Evolutionary conservation across 2,329 filamentous ascomycete species (phyloP).

Genomic region (Fusarium foetens): DNA sequence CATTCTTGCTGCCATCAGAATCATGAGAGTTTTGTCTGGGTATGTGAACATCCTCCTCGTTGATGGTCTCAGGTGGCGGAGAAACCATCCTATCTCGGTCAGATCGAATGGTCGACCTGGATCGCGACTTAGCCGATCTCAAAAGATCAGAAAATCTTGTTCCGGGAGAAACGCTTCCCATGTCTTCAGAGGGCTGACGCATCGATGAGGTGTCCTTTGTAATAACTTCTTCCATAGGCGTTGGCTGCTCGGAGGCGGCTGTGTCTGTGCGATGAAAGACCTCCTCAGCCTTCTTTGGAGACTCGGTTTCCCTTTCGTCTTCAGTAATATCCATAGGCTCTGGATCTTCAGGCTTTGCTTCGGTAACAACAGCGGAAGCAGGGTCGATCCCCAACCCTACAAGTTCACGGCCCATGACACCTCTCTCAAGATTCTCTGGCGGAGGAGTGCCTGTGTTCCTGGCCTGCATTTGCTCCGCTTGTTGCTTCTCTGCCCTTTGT

Average conservation of each 20-base stretch:
- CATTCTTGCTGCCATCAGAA: constrained; percentile 61
- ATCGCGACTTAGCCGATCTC: constrained; percentile 59
- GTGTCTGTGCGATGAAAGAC: constrained; percentile 48
- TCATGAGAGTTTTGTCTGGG: constrained; percentile 66
- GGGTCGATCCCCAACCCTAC: constrained; percentile 67
- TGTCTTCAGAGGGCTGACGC: constrained; percentile 39
- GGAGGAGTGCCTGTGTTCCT: constrained; percentile 61
- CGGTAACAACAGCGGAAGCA: constrained; percentile 65
- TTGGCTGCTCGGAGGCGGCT: constrained; percentile 35
- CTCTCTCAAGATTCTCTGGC: constrained; percentile 67
- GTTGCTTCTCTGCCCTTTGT: constrained; percentile 74
- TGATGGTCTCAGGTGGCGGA: constrained; percentile 52
- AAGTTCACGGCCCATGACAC: constrained; percentile 68
- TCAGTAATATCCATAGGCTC: constrained; percentile 41
- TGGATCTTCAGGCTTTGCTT: constrained; percentile 56
- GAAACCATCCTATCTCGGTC: constrained; percentile 53
- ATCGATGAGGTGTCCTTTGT: constrained; percentile 37
- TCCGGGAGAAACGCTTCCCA: constrained; percentile 37
- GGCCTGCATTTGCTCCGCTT: constrained; percentile 65
- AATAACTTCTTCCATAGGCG: constrained; percentile 38
- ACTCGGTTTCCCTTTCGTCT: constrained; percentile 25
- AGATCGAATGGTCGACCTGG: constrained; percentile 59
- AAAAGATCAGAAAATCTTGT: constrained; percentile 53
- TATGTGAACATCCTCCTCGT: constrained; percentile 61
- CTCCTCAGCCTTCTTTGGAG: constrained; percentile 40